Base-by-base conservation (phyloP, 257 asterid species). In the Gentiana macrophylla region DNA sequence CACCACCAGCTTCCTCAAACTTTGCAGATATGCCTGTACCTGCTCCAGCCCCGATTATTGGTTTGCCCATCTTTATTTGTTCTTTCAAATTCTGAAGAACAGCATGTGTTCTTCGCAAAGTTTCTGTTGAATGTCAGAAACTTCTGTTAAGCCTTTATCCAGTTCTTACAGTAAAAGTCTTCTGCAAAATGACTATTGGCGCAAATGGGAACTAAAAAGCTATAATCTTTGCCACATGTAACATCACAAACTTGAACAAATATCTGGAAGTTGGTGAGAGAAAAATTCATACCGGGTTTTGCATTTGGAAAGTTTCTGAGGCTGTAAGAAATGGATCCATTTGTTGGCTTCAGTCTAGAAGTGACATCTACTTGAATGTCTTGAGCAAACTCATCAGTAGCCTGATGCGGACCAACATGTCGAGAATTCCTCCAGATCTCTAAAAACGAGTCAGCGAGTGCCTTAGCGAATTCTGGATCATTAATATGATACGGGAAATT, bases 1-100 rank as follows among this genome's bases (percentile, higher is more conserved):
- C 96, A 13, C 96, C 98, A 55, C 98, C 98, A 63, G 69, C 85
- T 85, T 91, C 96, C 81, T 91, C 98, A 79, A 91, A 87, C 79
- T 91, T 91, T 33, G 98, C 96, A 32, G 98, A 91, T 70, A 91
- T 91, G 72, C 98, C 96, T 36, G 98, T 87, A 61, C 98, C 96
- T 9, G 96, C 98, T n/a, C 98, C 98, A 62, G 96, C 96, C 56
- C 96, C 98, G 65, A 91, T 79, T 55, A 91, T 74, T 41, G 98
- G 98, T 60, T 76, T 83, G 33, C 92, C 89, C 78, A 68, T 73
- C 33, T 67, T 70, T 69, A 91, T 84, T 65, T 84, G 88, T 69
- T 76, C 56, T 75, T 73, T 87, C 74, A 91, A 66, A 64, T 60
- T 73, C 77, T 71, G 82, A 53, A 91, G 72, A 68, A 87, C 70